Percentiles rank a stretch among this genome's conserved stretches.
These are phyloP conservation scores for Chlorophyllum brunneum DNA, from an alignment of 768 basidiomycete species.

Conservation along the genomic window DNA sequence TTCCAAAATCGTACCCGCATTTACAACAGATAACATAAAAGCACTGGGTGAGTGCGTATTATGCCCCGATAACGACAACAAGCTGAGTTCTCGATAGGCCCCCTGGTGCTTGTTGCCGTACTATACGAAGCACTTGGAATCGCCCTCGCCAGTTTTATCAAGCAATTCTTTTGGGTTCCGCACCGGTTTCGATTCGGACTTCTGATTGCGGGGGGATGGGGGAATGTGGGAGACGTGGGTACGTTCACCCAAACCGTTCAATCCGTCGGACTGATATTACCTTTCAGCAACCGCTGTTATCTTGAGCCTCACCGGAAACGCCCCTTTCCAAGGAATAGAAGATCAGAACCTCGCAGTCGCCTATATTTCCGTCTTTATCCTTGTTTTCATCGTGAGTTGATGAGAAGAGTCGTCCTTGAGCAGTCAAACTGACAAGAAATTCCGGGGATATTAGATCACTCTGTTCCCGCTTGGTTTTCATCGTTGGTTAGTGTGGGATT, in stretches of 20 bases:
- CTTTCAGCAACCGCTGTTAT: slow-evolving; percentile 58
- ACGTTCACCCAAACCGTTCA: slow-evolving; percentile 20
- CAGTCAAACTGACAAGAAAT: neutral
- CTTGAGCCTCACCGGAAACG: slow-evolving; percentile 54
- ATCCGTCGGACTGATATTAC: neutral
- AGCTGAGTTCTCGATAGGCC: slow-evolving; percentile 36
- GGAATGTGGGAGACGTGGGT: slow-evolving; percentile 72
- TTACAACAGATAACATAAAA: slow-evolving; percentile 51
- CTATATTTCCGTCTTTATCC: slow-evolving; percentile 58
- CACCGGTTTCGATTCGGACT: slow-evolving; percentile 73
- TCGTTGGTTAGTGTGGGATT: slow-evolving; percentile 57
- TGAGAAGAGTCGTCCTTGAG: neutral
- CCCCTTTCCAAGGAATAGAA: slow-evolving; percentile 54
- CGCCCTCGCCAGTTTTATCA: slow-evolving; percentile 48
- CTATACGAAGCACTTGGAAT: slow-evolving; percentile 58
- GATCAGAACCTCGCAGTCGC: slow-evolving; percentile 65
- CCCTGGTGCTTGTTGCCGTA: slow-evolving; percentile 56
- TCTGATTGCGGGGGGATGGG: slow-evolving; percentile 65
- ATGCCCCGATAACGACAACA: neutral
- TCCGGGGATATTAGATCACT: slow-evolving; percentile 40
- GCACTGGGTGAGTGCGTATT: slow-evolving; percentile 41
- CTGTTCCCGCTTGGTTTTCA: slow-evolving; percentile 63
- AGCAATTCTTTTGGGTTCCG: slow-evolving; percentile 71
- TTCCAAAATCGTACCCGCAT: slow-evolving; percentile 68
- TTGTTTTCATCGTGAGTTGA: slow-evolving; percentile 52